Percentiles rank a stretch among this genome's conserved stretches.
Evolutionary conservation across 208 protist genomes (phyloP).

Genomic region (Strigomonas culicis): DNA sequence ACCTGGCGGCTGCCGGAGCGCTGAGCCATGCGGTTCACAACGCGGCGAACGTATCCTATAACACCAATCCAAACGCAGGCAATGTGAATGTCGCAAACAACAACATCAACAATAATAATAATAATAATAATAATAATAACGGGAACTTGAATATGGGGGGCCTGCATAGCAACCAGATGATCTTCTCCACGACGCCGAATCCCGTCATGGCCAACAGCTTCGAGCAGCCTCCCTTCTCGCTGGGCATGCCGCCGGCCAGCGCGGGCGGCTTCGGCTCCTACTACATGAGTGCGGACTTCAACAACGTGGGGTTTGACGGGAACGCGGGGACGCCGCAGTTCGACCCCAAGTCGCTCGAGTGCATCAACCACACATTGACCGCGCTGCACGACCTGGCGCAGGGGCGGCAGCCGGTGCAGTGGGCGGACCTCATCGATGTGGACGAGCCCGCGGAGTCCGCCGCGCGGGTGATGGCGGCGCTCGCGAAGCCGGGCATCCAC

Average conservation of each 20-base stretch:
- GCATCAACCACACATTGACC: not conserved
- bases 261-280: too few species aligned
- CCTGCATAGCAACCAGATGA: constrained; percentile 7
- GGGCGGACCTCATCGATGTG: constrained; percentile 7
- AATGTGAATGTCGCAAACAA: too few species aligned
- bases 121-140: constrained; percentile 11
- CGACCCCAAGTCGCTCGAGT: not conserved
- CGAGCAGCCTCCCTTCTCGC: too few species aligned
- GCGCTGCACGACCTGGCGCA: constrained; percentile 4
- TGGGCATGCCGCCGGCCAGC: too few species aligned
- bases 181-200: constrained; percentile 10
- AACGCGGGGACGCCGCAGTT: too few species aligned
- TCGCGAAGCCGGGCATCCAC: constrained; percentile 11
- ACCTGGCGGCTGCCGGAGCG: too few species aligned
- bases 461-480: constrained; percentile 11
- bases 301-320: too few species aligned
- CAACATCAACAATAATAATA: constrained; percentile 4
- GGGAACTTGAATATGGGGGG: too few species aligned
- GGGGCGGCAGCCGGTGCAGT: not conserved
- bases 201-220: too few species aligned
- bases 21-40: too few species aligned
- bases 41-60: too few species aligned
- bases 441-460: constrained; percentile 11
- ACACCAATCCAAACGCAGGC: too few species aligned
- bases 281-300: not conserved